phyloP scores from a whole-genome alignment of 768 basidiomycete species.

The Pseudohyphozyma bogoriensis region DNA sequence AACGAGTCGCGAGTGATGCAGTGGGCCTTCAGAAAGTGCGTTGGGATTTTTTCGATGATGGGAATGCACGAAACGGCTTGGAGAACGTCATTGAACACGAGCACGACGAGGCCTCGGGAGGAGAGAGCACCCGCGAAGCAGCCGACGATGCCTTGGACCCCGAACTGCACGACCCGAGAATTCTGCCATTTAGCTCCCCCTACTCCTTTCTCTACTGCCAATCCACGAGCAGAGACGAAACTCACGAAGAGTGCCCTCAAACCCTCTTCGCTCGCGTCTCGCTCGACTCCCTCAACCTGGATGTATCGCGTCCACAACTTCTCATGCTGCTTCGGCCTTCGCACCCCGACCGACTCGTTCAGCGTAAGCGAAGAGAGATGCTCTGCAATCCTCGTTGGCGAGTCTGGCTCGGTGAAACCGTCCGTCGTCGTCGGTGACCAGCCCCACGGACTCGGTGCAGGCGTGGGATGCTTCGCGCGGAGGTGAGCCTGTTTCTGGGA shows the following conservation, averaged over 20 bases:
- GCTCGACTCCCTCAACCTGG: slow-evolving; percentile 6
- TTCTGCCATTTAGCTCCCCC: background rate
- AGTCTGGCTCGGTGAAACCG: background rate
- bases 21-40: background rate
- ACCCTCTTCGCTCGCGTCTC: background rate
- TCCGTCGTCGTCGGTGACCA: background rate
- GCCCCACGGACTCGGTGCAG: background rate
- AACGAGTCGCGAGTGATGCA: slow-evolving; percentile 10
- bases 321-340: background rate
- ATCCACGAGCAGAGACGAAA: background rate
- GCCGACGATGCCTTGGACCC: slow-evolving; percentile 2
- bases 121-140: slow-evolving; percentile 2
- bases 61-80: background rate
- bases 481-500: background rate
- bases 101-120: slow-evolving; percentile 10
- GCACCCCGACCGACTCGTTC: background rate
- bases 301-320: slow-evolving; percentile 18
- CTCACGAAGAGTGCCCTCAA: background rate
- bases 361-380: background rate
- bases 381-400: background rate
- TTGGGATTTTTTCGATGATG: background rate
- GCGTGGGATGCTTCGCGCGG: too few species aligned
- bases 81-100: slow-evolving; percentile 23
- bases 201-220: too few species aligned
- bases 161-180: background rate